Conservation (phyloP, 139 green algal species). For the Chlamydomonas sphaeroides region DNA sequence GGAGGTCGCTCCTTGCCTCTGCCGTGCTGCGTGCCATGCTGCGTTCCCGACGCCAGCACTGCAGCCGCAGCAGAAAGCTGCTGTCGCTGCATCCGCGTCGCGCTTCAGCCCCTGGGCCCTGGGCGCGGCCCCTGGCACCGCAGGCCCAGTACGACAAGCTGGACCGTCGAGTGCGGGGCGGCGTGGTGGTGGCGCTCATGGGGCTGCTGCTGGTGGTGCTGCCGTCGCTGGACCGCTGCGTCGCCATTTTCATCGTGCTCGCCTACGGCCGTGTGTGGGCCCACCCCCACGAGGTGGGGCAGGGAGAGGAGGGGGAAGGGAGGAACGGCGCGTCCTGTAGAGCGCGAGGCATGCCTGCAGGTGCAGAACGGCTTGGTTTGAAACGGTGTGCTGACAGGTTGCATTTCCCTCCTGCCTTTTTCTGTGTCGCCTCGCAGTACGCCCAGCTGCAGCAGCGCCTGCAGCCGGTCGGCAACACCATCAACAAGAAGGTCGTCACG, state of each 20-base stretch:
- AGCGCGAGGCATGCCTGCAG: too few species aligned
- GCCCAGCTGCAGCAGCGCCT: conserved; percentile 9
- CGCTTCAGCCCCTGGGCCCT: too few species aligned
- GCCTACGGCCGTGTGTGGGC: conserved; percentile 13
- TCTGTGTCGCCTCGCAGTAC: neutral
- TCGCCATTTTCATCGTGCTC: conserved; percentile 27
- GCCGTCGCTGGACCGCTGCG: conserved; percentile 20
- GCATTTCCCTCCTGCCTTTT: neutral
- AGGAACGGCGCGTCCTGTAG: too few species aligned
- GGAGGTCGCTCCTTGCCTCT: too few species aligned
- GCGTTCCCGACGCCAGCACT: too few species aligned
- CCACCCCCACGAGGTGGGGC: conserved; percentile 27
- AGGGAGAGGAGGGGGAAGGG: neutral
- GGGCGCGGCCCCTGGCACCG: neutral
- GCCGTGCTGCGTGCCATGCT: too few species aligned
- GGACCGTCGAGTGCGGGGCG: conserved; percentile 17
- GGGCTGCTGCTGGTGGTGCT: conserved; percentile 24
- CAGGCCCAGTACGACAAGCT: conserved; percentile 43
- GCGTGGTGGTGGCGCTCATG: conserved; percentile 1
- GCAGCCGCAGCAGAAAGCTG: too few species aligned
- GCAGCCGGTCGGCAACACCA: neutral
- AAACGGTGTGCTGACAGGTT: too few species aligned
- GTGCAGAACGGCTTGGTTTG: too few species aligned
- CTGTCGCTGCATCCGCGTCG: too few species aligned
- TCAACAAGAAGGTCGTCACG: neutral